phyloP scores from a whole-genome alignment of 345 rosid genomes.

The Acer negundo region DNA sequence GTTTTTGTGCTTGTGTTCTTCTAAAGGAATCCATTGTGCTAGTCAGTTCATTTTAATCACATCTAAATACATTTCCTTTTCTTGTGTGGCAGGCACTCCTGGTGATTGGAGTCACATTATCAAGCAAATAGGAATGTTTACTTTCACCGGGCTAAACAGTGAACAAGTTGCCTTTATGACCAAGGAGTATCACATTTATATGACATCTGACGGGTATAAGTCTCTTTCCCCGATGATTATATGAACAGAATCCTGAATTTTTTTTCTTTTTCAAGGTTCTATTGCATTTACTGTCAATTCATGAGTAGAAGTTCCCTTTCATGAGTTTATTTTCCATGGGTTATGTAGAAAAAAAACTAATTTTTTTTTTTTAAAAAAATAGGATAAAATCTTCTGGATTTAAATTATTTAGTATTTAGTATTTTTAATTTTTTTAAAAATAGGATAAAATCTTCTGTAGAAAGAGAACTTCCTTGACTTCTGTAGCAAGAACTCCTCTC shows the following conservation, averaged over 20 bases:
- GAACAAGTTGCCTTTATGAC: conserved; percentile 76
- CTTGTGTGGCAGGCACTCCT: conserved; percentile 58
- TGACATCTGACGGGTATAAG: conserved; percentile 74
- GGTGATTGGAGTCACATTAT: conserved; percentile 85
- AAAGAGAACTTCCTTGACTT: background rate
- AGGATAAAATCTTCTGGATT: background rate
- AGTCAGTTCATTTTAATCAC: background rate
- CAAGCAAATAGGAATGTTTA: conserved; percentile 82
- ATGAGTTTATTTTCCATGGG: background rate
- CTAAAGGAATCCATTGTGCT: background rate
- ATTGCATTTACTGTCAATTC: background rate
- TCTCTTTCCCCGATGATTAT: background rate
- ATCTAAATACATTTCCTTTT: conserved; percentile 3
- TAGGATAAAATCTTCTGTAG: background rate
- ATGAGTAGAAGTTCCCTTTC: background rate
- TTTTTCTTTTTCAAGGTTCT: background rate
- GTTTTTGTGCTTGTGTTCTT: background rate
- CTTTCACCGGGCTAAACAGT: conserved; percentile 64
- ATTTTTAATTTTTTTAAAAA: too few relatives aligned
- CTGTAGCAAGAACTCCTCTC: background rate
- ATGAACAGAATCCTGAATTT: background rate
- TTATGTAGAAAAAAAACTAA: background rate
- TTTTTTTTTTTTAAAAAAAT: too few relatives aligned
- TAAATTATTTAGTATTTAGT: too few relatives aligned
- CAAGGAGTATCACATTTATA: conserved; percentile 68